Evolutionary conservation across 2,329 filamentous ascomycete species (phyloP), one percentile per base, ranked within the genome.

Genomic region (Ceratocystis huliohia): DNA sequence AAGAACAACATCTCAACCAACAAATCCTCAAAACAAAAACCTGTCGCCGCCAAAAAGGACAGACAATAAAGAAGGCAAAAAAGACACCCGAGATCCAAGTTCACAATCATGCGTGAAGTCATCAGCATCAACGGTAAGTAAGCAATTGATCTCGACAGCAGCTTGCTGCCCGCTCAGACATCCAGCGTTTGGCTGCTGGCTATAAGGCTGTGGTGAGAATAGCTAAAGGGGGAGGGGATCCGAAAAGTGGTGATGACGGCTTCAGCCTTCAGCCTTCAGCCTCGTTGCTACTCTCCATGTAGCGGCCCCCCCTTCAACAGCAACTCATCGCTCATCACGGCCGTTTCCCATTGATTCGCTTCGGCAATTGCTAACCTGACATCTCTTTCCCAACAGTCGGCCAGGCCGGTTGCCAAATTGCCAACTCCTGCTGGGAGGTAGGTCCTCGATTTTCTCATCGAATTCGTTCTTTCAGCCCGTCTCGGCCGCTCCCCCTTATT

Each of bases 361-460:
- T 33, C 53, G 0, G 53, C 53, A 41, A 25, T 63, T 63, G 48
- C 46, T 63, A 63, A 66, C 59, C 13, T 15, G 22, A 5, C 33
- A 17, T 62, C 53, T 72, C 75, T 74, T 78, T 70, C 28, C 73
- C 64, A 75, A 75, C 79, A 99, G 94, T 99, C 84, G 94, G 94
- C 81, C 94, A 99, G 86, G 94, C 94, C 78, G 94, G 94, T 88
- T 97, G 94, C 87, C 94, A 99, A 80, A 99, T 99, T 77, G 94
- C 93, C 82, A 99, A 99, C 84, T 94, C 94, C 74, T 97, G 94
- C 87, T 99, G 94, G 94, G 94, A 99, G 91, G 94, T 99, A 82
- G 83, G 90, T 83, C 45, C 8, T 56, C 57, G 1, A 2, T n/a
- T 15, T 61, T 22, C 25, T 44, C 17, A 5, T 7, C 20, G 6